phyloP scores from a whole-genome alignment of 805 yeast genomes.

The Candida caryicola region DNA sequence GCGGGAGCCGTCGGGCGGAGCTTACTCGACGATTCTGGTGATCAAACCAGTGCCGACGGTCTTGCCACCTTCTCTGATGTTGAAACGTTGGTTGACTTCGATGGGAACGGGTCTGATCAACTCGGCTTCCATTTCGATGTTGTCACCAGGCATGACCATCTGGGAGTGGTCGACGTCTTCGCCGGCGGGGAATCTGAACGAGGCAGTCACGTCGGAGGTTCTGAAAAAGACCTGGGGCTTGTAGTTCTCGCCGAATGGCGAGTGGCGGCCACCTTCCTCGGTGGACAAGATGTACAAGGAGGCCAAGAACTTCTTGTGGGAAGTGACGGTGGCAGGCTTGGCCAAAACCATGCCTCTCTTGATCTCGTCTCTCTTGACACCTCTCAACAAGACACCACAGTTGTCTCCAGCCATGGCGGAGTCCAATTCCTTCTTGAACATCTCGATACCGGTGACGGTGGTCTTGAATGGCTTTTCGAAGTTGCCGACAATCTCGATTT shows the following conservation, averaged over 20 bases:
- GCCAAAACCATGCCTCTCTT: conserved; percentile 97
- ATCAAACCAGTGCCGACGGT: conserved; percentile 98
- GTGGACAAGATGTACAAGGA: conserved; percentile 88
- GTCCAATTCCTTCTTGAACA: conserved; percentile 98
- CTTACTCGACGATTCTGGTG: conserved; percentile 79
- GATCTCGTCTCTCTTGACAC: conserved; percentile 96
- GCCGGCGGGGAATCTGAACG: conserved; percentile 80
- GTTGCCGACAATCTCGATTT: conserved; percentile 94
- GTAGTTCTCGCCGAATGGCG: conserved; percentile 95
- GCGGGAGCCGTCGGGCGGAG: too few relatives aligned
- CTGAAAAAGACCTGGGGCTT: conserved; percentile 97
- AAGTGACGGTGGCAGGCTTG: conserved; percentile 86
- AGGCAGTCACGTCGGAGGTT: conserved; percentile 93
- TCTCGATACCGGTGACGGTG: conserved; percentile 96
- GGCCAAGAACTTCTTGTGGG: conserved; percentile 91
- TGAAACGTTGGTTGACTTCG: conserved; percentile 97
- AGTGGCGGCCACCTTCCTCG: conserved; percentile 99
- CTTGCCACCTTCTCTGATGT: conserved; percentile 99
- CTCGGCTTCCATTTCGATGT: conserved; percentile 91
- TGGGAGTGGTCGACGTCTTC: conserved; percentile 74
- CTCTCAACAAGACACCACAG: conserved; percentile 96
- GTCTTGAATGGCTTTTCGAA: conserved; percentile 85
- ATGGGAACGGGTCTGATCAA: conserved; percentile 87
- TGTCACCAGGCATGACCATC: conserved; percentile 98
- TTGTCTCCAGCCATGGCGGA: conserved; percentile 99